Evolutionary conservation across 2,329 filamentous ascomycete species (phyloP), one percentile per base, ranked within the genome.

Genomic region (Zopfia rhizophila): DNA sequence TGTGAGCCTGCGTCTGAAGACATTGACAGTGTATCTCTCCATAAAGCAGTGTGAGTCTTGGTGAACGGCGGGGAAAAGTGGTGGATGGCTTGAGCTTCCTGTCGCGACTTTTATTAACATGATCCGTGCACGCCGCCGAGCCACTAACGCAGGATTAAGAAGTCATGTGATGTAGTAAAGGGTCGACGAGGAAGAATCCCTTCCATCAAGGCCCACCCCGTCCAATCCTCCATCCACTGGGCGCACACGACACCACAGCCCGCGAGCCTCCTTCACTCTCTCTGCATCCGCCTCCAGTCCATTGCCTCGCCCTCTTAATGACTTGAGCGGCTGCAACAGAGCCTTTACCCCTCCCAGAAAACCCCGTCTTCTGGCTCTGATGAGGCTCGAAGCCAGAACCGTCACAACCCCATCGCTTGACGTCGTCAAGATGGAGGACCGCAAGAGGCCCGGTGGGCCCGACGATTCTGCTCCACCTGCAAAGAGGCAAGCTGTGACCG

Each of bases 361-460:
- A 38, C 52, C 45, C 68, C 73, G 65, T 73, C 72, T 75, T 75
- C 77, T 78, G 65, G 68, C 82, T 87, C 89, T 91, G 83, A 95
- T 95, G 90, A 84, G 89, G 83, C 86, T 89, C 78, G 88, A 89
- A 78, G 82, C 84, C 63, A 81, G 82, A 72, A 83, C 85, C 76
- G 81, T 87, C 75, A 82, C 87, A 81, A 84, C 86, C 83, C 85
- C 89, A 81, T 88, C 90, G 79, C 75, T 82, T 74, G 86, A 86
- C 82, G 82, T 90, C 78, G 81, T 86, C 80, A 96, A 94, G 84
- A 99, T 97, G 93, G 94, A 99, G 83, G 94, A 97, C 81, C 91
- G 94, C 84, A 99, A 99, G 84, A 87, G 94, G 84, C 89, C 91
- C 70, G 90, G 91, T 70, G 83, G 88, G 63, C 82, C 84, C 75